Evolutionary conservation across 1,284 basidiomycete species (phyloP).

Genomic region (Chiua sp.): DNA sequence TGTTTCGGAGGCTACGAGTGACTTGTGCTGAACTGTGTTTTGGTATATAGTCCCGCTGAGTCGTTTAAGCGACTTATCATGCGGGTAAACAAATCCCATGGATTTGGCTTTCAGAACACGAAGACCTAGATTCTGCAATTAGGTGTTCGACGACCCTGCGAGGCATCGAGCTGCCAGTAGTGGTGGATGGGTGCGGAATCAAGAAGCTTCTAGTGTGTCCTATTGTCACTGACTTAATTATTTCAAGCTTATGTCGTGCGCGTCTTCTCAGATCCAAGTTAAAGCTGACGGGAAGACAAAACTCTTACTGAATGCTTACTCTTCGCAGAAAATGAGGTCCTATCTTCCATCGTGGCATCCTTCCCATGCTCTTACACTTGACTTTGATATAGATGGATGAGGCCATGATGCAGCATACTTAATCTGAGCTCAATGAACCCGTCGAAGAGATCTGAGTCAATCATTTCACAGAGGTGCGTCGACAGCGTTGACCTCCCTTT

Average conservation of each 20-base stretch:
- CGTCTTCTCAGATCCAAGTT: slow-evolving; percentile 59
- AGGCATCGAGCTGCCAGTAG: slow-evolving; percentile 83
- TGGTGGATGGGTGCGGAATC: slow-evolving; percentile 83
- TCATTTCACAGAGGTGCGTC: too few species aligned
- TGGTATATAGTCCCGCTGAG: slow-evolving; percentile 89
- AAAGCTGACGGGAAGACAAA: slow-evolving; percentile 96
- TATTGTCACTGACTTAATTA: slow-evolving; percentile 20
- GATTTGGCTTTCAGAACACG: slow-evolving; percentile 94
- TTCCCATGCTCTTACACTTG: not conserved
- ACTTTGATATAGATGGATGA: slow-evolving; percentile 62
- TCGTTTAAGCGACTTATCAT: slow-evolving; percentile 92
- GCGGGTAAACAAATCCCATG: slow-evolving; percentile 90
- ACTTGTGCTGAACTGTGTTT: slow-evolving; percentile 2
- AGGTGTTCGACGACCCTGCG: slow-evolving; percentile 84
- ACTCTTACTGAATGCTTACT: slow-evolving; percentile 84
- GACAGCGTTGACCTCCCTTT: not conserved
- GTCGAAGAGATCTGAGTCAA: slow-evolving; percentile 68
- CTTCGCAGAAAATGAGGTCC: slow-evolving; percentile 67
- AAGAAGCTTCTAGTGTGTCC: slow-evolving; percentile 85
- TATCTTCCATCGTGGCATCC: not conserved
- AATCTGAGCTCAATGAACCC: slow-evolving; percentile 57
- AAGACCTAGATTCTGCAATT: slow-evolving; percentile 88
- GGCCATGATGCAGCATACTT: slow-evolving; percentile 52
- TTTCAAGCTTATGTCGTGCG: slow-evolving; percentile 45
- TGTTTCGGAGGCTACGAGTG: not conserved